Percentiles rank a stretch among this genome's conserved stretches.
Conservation (phyloP, 2,329 filamentous ascomycete species). For the Aaosphaeria arxii region DNA sequence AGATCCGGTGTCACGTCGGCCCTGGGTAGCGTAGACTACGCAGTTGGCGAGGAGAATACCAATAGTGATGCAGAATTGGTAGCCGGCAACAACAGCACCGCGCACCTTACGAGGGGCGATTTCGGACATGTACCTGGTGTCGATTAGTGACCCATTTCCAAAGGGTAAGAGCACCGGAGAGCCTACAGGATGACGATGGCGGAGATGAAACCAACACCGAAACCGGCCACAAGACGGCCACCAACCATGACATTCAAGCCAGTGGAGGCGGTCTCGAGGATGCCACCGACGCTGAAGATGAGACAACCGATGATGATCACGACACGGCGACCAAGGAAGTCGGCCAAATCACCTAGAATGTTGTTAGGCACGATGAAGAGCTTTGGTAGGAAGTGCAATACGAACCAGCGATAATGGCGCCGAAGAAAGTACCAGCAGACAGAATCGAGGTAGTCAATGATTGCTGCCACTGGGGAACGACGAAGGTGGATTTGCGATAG, state of each 20-base stretch:
- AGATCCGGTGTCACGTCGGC: slow-evolving; percentile 61
- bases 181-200: slow-evolving; percentile 55
- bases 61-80: slow-evolving; percentile 82
- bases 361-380: no score
- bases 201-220: slow-evolving; percentile 71
- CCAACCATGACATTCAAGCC: slow-evolving; percentile 64
- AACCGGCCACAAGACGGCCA: slow-evolving; percentile 70
- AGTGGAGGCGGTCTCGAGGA: slow-evolving; percentile 60
- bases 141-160: slow-evolving; percentile 7
- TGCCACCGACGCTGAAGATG: slow-evolving; percentile 58
- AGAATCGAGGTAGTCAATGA: slow-evolving; percentile 72
- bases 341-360: slow-evolving; percentile 52
- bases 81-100: slow-evolving; percentile 73
- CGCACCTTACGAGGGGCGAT: slow-evolving; percentile 69
- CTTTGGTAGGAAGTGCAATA: no score
- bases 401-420: slow-evolving; percentile 52
- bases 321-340: slow-evolving; percentile 63
- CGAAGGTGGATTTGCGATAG: slow-evolving; percentile 52
- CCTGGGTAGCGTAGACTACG: slow-evolving; percentile 71
- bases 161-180: slow-evolving; percentile 6
- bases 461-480: slow-evolving; percentile 34
- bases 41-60: slow-evolving; percentile 74
- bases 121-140: slow-evolving; percentile 74
- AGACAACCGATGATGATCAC: slow-evolving; percentile 60
- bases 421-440: slow-evolving; percentile 75